Conservation (phyloP, 2,329 filamentous ascomycete species). For the Trichoderma simmonsii region DNA sequence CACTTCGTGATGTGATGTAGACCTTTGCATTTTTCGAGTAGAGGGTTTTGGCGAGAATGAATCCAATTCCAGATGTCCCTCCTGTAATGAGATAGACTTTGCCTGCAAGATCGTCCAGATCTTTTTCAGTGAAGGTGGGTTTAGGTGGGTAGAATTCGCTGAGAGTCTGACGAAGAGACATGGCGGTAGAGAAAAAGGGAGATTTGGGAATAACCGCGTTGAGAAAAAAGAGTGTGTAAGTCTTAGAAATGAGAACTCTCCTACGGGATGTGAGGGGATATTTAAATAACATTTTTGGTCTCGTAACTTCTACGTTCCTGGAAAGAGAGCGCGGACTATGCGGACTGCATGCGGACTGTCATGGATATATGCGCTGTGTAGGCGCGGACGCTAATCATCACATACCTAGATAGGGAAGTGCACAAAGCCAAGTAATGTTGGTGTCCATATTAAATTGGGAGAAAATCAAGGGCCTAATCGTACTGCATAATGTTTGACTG, state of each 20-base stretch:
- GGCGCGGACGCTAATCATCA: not conserved
- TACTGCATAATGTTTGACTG: too few species aligned
- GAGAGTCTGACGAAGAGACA: not conserved
- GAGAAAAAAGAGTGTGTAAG: not conserved
- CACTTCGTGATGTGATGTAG: not conserved
- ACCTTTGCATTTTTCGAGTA: not conserved
- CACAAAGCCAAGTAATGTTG: too few species aligned
- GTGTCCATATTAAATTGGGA: too few species aligned
- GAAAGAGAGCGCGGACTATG: not conserved
- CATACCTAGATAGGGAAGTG: too few species aligned
- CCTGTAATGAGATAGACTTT: not conserved
- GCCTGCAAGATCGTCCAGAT: not conserved
- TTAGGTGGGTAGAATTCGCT: not conserved
- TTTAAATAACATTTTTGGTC: not conserved
- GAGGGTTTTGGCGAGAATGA: not conserved
- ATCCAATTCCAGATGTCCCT: not conserved
- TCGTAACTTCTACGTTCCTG: rapidly evolving
- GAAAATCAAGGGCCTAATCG: too few species aligned
- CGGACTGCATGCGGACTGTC: not conserved
- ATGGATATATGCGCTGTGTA: not conserved
- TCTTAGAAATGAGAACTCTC: not conserved
- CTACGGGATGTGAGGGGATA: not conserved
- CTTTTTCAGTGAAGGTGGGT: not conserved
- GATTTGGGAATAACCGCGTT: too few species aligned
- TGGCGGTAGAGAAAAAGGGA: not conserved